Evolutionary conservation across 2,329 filamentous ascomycete species (phyloP), one percentile per base, ranked within the genome.

Genomic region (Magnaporthiopsis rhizophila): DNA sequence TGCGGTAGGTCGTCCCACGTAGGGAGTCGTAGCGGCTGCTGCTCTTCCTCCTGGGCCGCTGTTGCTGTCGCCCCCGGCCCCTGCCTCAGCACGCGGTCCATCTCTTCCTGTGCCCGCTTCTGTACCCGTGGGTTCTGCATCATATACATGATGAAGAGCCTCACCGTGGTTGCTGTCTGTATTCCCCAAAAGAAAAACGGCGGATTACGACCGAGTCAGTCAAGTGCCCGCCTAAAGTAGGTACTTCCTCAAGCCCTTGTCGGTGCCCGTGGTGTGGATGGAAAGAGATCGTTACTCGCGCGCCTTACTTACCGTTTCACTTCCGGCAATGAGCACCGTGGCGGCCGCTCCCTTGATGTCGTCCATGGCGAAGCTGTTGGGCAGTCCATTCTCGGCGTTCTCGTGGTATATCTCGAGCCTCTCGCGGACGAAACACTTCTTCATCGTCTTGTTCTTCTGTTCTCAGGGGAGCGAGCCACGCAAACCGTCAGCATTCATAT

Each of bases 41-140:
- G 34, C n/a, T n/a, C n/a, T n/a, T n/a, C n/a, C n/a, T n/a, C n/a
- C n/a, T n/a, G n/a, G n/a, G n/a, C n/a, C n/a, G 34, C 34, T 36
- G 57, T 21, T 6, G 24, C 15, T 3, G 57, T 67, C 3, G 67
- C 63, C 2, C 77, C 76, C 45, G 18, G 1, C 18, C 7, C 11
- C 45, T n/a, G 45, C 21, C 45, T 11, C 5, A 80, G 66, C 6
- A 79, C 70, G 1, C 67, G 63, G 67, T 80, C 77, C 50, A 81
- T 61, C 65, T 74, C 72, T 0, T 62, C 66, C 32, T 71, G 71
- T 1, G 69, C 71, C 28, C 66, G 68, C 69, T 64, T 77, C 50
- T 77, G 78, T 0, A 76, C 78, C 24, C 72, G 73, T 18, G 70
- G 69, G 61, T 77, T 75, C n/a, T 77, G 73, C 60, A 76, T 71